Base-by-base conservation (phyloP, 73 alveolate species). In the Paramecium primaurelia region DNA sequence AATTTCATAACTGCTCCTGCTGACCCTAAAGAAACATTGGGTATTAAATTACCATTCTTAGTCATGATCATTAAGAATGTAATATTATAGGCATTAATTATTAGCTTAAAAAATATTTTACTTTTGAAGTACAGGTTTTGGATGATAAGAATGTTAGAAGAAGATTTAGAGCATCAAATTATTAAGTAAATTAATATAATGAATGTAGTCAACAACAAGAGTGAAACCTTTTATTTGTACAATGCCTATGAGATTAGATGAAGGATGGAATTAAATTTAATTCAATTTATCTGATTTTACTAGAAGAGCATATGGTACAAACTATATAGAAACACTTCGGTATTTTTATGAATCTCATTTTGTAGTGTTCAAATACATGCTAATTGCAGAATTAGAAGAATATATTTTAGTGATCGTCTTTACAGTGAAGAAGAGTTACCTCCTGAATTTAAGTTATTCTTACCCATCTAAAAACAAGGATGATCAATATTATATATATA, bases 151-250 rank as follows among this genome's bases (percentile, higher is more conserved):
- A 97, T 88, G 99, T 98, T 37, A 97, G 99, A 85, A 95, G 99
- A 90, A 93, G 99, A 80, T 98, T 98, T 95, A 93, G 99, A 94
- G 99, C 99, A 16, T 97, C 99, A 8, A 98, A 98, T 95, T 98
- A 97, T 88, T 97, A 87, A 64, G 87, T 51, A 22, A 51, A 95
- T 80, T 98, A 93, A 98, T 99, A 8, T 94, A 98, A 12, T 96
- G 97, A 93, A 96, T 95, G 73, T 98, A 84, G 83, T 89, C 96
- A 68, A 97, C 99, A 26, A 98, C 99, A 26, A 95, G 99, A 93
- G 99, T 98, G 51, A 98, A 98, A 87, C 99, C 99, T 14, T 98
- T 97, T 94, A 97, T 98, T 92, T 98, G 99, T 85, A 96, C 99
- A 59, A 98, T 98, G 96, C 98, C 98, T 83, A 94, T 95, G 97